Evolutionary conservation across 2,329 filamentous ascomycete genomes (phyloP).

Genomic region (Fusarium austroafricanum): DNA sequence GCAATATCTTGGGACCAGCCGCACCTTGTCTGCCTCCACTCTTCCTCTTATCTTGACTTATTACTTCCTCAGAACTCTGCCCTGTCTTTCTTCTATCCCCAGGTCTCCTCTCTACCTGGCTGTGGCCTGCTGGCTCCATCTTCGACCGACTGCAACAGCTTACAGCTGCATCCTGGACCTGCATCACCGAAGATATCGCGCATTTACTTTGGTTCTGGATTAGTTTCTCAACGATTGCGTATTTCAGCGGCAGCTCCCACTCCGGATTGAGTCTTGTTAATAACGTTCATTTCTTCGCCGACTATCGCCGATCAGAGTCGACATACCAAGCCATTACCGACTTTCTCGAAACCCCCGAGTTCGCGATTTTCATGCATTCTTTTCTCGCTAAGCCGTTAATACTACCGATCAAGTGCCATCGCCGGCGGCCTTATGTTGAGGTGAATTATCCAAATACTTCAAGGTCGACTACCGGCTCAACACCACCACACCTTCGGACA

Average conservation of each 20-base stretch:
- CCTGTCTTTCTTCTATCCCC: conserved; percentile 30
- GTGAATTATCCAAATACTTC: conserved; percentile 31
- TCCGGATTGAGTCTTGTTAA: conserved; percentile 6
- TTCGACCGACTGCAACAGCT: conserved; percentile 8
- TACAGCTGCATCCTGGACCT: conserved; percentile 1
- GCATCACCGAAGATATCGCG: conserved; percentile 7
- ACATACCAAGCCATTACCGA: conserved; percentile 3
- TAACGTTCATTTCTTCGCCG: conserved; percentile 3
- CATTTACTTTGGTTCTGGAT: neutral
- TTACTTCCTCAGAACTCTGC: conserved; percentile 28
- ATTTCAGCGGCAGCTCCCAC: conserved; percentile 4
- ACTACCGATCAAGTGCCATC: conserved; percentile 35
- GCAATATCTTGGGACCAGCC: conserved; percentile 48
- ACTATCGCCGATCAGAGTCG: neutral
- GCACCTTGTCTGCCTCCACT: conserved; percentile 45
- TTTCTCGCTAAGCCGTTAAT: conserved; percentile 25
- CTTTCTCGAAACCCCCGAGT: neutral
- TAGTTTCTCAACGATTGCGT: conserved; percentile 12
- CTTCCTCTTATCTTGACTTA: conserved; percentile 38
- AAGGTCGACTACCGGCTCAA: conserved; percentile 15
- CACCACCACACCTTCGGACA: conserved; percentile 21
- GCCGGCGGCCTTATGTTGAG: conserved; percentile 40
- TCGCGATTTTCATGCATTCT: conserved; percentile 44
- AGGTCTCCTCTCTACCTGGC: conserved; percentile 8
- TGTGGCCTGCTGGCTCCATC: conserved; percentile 7